These are phyloP conservation scores for Blumeria hordei DNA, from an alignment of 2,329 filamentous ascomycete species.

Conservation along the genomic window DNA sequence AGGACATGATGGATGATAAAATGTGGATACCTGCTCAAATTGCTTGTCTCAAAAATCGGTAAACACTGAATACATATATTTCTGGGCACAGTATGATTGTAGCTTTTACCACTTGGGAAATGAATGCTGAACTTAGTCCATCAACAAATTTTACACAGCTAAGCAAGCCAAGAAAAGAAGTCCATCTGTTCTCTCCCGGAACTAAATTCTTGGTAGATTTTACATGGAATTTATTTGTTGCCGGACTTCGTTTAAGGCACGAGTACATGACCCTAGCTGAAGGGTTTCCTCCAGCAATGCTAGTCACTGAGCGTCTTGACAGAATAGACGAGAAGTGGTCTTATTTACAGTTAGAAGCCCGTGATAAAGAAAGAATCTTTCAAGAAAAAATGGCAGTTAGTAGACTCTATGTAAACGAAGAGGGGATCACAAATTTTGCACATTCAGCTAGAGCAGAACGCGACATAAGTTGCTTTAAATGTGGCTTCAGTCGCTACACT, in stretches of 20 bases:
- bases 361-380: neutral
- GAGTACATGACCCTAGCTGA: conserved; percentile 13
- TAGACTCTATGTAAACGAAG: neutral
- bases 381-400: neutral
- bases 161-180: conserved; percentile 1
- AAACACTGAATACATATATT: neutral
- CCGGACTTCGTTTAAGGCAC: neutral
- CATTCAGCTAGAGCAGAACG: neutral
- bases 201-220: neutral
- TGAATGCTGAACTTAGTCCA: neutral
- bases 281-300: conserved; percentile 74
- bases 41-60: neutral
- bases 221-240: conserved; percentile 1
- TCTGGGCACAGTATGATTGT: neutral
- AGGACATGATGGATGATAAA: neutral
- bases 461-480: neutral
- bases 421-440: neutral
- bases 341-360: neutral
- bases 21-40: neutral
- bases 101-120: conserved; percentile 1
- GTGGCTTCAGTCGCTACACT: neutral
- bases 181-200: neutral
- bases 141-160: neutral
- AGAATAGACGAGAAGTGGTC: neutral
- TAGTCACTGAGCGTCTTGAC: neutral